These are phyloP conservation scores for Pouteria glomerata DNA, from an alignment of 148 eudicot species.

Conservation along the genomic window DNA sequence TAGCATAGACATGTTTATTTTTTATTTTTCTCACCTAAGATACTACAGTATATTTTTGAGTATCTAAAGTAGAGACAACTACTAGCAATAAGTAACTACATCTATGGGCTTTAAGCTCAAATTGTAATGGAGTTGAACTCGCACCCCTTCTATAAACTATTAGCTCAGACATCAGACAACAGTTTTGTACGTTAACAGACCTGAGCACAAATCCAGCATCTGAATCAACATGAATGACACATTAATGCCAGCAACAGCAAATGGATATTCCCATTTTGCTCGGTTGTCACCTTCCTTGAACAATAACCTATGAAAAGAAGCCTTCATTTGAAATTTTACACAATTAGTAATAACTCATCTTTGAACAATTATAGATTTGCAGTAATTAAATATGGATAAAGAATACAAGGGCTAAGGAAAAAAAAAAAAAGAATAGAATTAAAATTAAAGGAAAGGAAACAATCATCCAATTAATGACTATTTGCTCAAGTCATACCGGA, in stretches of 20 bases:
- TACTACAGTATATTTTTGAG: neutral
- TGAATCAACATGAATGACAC: constrained; percentile 82
- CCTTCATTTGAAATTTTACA: constrained; percentile 47
- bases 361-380: neutral
- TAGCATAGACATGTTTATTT: neutral
- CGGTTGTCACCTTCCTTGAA: constrained; percentile 70
- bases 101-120: neutral
- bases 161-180: neutral
- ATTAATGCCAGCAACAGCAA: constrained; percentile 95
- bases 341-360: constrained; percentile 17
- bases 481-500: constrained; percentile 46
- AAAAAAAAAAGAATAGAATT: neutral
- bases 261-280: constrained; percentile 91
- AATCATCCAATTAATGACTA: neutral
- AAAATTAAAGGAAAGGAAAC: neutral
- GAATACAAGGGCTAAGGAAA: neutral
- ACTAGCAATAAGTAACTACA: neutral
- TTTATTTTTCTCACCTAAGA: neutral
- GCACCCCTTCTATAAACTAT: neutral
- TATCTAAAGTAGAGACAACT: neutral
- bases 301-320: constrained; percentile 68
- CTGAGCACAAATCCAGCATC: constrained; percentile 78
- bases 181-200: constrained; percentile 23
- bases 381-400: neutral
- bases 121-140: no score